A percentile compares a stretch with the other conserved stretches of the same genome.
These are phyloP conservation scores for Eutrema heterophyllum DNA, from an alignment of 345 rosid genomes.

Conservation along the genomic window DNA sequence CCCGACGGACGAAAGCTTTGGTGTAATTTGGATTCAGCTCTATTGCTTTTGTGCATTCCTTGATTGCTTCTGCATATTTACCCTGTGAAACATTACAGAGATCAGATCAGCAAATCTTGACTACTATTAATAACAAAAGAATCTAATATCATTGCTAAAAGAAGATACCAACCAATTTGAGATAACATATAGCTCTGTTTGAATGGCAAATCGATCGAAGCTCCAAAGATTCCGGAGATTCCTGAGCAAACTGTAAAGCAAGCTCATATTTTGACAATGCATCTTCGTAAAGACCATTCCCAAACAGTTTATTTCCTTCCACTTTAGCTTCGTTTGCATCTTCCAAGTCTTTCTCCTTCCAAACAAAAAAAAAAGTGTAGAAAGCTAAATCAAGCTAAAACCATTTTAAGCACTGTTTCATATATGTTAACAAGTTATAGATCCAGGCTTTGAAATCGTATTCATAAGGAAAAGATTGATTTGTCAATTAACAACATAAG, in stretches of 20 bases:
- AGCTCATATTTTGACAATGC: constrained; percentile 62
- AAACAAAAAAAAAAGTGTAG: not conserved
- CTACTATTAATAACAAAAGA: not conserved
- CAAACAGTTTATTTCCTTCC: constrained; percentile 76
- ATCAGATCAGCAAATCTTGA: not conserved
- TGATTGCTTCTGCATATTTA: constrained; percentile 63
- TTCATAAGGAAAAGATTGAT: not conserved
- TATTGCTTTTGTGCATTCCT: constrained; percentile 70
- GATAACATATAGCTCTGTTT: constrained; percentile 64
- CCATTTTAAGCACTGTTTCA: not conserved
- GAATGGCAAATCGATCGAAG: constrained; percentile 67
- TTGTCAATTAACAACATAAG: not conserved
- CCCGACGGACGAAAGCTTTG: constrained; percentile 66
- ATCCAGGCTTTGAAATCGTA: not conserved
- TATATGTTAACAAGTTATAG: not conserved
- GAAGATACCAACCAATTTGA: constrained; percentile 64
- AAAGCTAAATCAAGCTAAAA: not conserved
- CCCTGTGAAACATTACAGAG: constrained; percentile 34
- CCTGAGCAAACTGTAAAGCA: constrained; percentile 49
- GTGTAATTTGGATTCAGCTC: constrained; percentile 63
- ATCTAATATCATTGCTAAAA: not conserved
- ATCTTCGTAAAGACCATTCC: constrained; percentile 58
- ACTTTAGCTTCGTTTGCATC: constrained; percentile 65
- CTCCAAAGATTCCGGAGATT: constrained; percentile 38
- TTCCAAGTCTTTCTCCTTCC: constrained; percentile 46